Evolutionary conservation across 176 grass and related monocot species (phyloP).

Genomic region (Elymus sibiricus): DNA sequence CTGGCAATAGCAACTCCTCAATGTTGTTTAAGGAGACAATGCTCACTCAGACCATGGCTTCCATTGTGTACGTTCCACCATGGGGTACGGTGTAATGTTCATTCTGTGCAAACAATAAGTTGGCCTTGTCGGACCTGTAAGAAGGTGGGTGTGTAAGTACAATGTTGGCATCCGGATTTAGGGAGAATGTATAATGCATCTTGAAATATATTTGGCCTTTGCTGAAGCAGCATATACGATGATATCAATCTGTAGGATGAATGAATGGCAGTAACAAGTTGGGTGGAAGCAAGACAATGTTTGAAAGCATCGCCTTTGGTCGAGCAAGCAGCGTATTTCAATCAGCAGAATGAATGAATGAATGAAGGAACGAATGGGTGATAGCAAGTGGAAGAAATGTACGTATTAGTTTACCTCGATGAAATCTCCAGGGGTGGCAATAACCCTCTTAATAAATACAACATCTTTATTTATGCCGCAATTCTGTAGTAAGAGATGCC

Average conservation of each 20-base stretch:
- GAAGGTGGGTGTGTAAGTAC: neutral
- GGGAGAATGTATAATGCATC: no score
- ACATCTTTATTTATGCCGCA: conserved; percentile 39
- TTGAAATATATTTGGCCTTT: no score
- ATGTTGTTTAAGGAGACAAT: conserved; percentile 61
- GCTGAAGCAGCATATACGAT: no score
- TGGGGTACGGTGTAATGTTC: conserved; percentile 11
- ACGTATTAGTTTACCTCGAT: conserved; percentile 34
- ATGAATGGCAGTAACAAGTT: neutral
- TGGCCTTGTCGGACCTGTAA: no score
- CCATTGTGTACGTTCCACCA: conserved; percentile 28
- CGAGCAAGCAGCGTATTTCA: neutral
- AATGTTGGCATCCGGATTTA: no score
- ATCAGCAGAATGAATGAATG: no score
- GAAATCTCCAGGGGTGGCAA: conserved; percentile 36
- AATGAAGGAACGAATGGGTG: neutral
- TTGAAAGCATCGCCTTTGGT: neutral
- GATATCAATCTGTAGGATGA: neutral
- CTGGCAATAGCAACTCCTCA: conserved; percentile 62
- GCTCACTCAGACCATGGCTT: conserved; percentile 44
- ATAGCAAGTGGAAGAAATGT: neutral
- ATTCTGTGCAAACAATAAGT: no score
- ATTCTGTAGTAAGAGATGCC: conserved; percentile 6
- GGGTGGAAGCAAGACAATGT: neutral
- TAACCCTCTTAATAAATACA: conserved; percentile 40